These are phyloP conservation scores for Ceratocystis variospora DNA, from an alignment of 2,329 filamentous ascomycete species.

Conservation along the genomic window DNA sequence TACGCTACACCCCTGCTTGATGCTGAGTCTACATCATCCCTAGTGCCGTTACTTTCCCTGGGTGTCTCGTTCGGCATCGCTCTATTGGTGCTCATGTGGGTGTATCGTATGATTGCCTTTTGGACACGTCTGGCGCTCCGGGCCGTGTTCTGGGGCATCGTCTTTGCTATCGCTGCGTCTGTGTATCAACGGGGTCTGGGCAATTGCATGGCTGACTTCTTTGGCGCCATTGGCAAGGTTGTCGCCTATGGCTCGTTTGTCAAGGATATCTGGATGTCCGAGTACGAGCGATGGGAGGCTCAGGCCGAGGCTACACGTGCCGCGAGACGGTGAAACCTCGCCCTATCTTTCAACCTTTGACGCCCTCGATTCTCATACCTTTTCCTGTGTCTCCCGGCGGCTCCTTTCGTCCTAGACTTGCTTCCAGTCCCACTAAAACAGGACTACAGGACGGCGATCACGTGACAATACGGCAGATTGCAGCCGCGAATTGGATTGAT, in stretches of 20 bases:
- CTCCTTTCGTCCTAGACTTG: not conserved
- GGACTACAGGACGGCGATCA: not conserved
- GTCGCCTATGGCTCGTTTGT: slow-evolving; percentile 35
- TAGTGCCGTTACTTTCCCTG: slow-evolving; percentile 26
- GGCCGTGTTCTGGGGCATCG: slow-evolving; percentile 48
- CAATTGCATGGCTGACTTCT: slow-evolving; percentile 47
- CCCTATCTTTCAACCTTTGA: not conserved
- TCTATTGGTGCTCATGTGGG: slow-evolving; percentile 30
- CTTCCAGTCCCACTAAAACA: not conserved
- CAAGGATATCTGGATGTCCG: slow-evolving; percentile 41
- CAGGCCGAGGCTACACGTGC: slow-evolving; percentile 27
- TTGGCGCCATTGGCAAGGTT: slow-evolving; percentile 32
- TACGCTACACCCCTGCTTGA: slow-evolving; percentile 29
- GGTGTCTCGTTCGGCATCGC: slow-evolving; percentile 25
- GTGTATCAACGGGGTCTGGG: slow-evolving; percentile 53
- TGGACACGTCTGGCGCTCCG: slow-evolving; percentile 56
- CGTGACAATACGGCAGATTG: not conserved
- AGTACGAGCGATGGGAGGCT: slow-evolving; percentile 45
- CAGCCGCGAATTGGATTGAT: no score
- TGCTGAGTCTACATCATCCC: slow-evolving; percentile 27
- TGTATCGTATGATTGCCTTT: slow-evolving; percentile 60
- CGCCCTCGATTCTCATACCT: not conserved
- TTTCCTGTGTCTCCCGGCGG: not conserved
- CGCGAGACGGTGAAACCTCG: slow-evolving; percentile 15
- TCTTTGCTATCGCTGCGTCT: slow-evolving; percentile 41